Conservation (phyloP, 257 asterid species). For the Petunia axillaris region DNA sequence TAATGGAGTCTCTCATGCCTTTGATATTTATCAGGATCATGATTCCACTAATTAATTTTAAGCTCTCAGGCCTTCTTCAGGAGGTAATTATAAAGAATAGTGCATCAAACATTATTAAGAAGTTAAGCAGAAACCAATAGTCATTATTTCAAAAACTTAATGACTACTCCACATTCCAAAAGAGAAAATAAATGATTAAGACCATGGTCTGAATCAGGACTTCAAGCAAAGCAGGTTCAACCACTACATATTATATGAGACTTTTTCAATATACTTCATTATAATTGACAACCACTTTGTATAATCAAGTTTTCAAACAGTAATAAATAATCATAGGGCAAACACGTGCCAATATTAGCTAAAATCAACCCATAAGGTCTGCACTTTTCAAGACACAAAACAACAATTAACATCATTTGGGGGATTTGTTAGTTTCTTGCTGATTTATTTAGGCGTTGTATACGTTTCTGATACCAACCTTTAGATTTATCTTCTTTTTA, state of each 20-base stretch:
- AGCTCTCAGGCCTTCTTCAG: conserved; percentile 8
- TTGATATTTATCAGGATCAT: neutral
- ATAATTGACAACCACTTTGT: conserved; percentile 10
- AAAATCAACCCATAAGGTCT: neutral
- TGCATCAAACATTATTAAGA: conserved; percentile 16
- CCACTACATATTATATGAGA: conserved; percentile 6
- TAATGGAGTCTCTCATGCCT: neutral
- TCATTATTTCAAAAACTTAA: conserved; percentile 10
- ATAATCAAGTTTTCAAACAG: neutral
- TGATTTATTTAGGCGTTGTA: neutral
- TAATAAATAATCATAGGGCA: conserved; percentile 17
- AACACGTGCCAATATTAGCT: conserved; percentile 1
- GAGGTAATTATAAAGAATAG: neutral
- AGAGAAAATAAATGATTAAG: conserved; percentile 28
- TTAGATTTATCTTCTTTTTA: too few relatives aligned
- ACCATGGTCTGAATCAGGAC: neutral
- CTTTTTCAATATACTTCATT: neutral
- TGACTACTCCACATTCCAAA: conserved; percentile 18
- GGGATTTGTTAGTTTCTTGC: conserved; percentile 22
- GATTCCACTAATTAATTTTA: neutral
- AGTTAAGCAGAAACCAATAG: conserved; percentile 6
- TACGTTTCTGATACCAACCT: neutral
- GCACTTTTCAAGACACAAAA: conserved; percentile 8
- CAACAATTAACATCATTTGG: neutral
- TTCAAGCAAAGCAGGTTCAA: conserved; percentile 21